Evolutionary conservation across 2,329 filamentous ascomycete genomes (phyloP), one percentile per base, ranked within the genome.

Genomic region (Corniculantispora saksenae): DNA sequence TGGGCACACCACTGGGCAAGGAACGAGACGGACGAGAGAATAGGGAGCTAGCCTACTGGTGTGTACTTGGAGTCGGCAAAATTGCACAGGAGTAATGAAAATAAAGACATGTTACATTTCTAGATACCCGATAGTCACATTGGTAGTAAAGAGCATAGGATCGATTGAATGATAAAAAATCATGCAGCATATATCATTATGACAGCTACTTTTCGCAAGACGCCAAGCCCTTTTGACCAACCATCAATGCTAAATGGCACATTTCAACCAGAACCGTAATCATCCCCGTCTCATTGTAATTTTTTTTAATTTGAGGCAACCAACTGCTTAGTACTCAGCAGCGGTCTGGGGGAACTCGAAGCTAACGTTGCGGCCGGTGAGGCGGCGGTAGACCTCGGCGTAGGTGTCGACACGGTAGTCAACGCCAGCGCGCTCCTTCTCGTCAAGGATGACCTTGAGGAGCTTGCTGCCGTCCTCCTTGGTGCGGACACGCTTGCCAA

Each of bases 381-480:
- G 87, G 78, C 93, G 91, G 84, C 93, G 93, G 92, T 99, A 99
- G 81, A 99, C 95, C 90, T 99, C 95, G 72, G 93, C 92, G 89
- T 99, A 99, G 81, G 94, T 97, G 85, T 99, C 95, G 76, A 99
- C 92, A 82, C 95, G 90, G 91, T 98, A 97, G 89, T 99, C 95
- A 76, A 99, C 94, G 82, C 94, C 93, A 79, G 94, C 94, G 77
- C 94, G 92, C 92, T 99, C 95, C 93, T 99, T 99, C 92, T 98
- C 95, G 83, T 99, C 95, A 68, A 99, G 90, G 80, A 99, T 88
- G 81, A 99, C 93, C 92, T 99, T 99, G 84, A 98, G 90, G 80
- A 93, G 85, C 92, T 98, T 98, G 90, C 87, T 90, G 83, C 93
- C 93, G 84, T 99, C 95, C 89, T 98, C 94, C 87, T 97, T 94